These are phyloP conservation scores for Melaleuca quinquenervia DNA, from an alignment of 345 rosid species.

Conservation along the genomic window DNA sequence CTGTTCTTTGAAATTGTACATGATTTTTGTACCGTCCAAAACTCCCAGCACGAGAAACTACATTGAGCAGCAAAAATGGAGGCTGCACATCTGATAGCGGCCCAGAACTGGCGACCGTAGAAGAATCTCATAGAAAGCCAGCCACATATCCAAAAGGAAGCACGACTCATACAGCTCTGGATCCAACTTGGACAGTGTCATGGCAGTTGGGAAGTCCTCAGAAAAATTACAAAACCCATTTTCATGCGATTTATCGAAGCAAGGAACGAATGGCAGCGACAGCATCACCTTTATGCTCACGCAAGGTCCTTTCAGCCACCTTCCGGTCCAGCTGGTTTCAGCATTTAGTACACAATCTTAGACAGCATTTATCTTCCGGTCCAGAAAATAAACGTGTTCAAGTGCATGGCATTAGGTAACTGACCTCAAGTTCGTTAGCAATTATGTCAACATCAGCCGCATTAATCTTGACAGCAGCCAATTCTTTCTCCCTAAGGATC, in stretches of 20 bases:
- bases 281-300: slow-evolving; percentile 96
- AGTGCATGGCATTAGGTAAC: not conserved
- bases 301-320: slow-evolving; percentile 83
- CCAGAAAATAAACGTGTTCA: not conserved
- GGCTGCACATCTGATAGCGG: not conserved
- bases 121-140: not conserved
- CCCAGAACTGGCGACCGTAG: not conserved
- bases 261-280: slow-evolving; percentile 81
- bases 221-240: not conserved
- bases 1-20: not conserved
- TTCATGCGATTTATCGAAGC: slow-evolving; percentile 30
- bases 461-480: slow-evolving; percentile 96
- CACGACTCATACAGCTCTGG: not conserved
- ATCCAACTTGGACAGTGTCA: not conserved
- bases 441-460: slow-evolving; percentile 84
- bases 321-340: slow-evolving; percentile 63
- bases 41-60: not conserved
- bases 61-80: not conserved
- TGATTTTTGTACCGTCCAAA: not conserved
- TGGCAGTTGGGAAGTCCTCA: not conserved
- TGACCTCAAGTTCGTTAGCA: slow-evolving; percentile 87
- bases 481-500: slow-evolving; percentile 68
- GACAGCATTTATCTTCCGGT: not conserved
- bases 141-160: not conserved
- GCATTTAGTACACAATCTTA: not conserved